A percentile compares a stretch with the other conserved stretches of the same genome.
Conservation (phyloP, 169 alveolate genomes). For the Eimeria sp. region DNA sequence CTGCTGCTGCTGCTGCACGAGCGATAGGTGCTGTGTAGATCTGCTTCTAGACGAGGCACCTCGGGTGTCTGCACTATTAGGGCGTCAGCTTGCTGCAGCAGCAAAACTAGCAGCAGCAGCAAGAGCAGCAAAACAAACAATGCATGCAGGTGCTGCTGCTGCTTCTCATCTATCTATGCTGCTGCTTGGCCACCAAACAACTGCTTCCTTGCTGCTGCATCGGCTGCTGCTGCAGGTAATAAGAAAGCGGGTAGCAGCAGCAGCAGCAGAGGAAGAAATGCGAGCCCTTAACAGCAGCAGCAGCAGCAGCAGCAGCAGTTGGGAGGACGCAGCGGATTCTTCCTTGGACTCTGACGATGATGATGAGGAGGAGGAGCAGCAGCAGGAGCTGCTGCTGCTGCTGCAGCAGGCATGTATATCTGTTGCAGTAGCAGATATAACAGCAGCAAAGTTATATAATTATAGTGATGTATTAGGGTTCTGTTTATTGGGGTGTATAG, state of each 20-base stretch:
- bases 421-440: neutral
- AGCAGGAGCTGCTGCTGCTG: neutral
- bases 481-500: neutral
- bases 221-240: neutral
- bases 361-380: neutral
- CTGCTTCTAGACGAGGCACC: neutral
- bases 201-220: neutral
- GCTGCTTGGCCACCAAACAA: neutral
- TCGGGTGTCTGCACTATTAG: slow-evolving; percentile 1
- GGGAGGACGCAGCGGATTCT: neutral
- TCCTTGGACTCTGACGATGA: no score
- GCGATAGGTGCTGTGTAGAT: neutral
- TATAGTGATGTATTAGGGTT: neutral
- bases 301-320: no score
- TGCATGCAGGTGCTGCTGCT: neutral
- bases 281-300: no score
- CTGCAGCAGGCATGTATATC: slow-evolving; percentile 7
- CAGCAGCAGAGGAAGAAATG: neutral
- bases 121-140: neutral
- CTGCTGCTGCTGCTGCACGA: neutral
- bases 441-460: neutral
- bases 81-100: neutral
- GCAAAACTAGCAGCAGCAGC: neutral
- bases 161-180: neutral
- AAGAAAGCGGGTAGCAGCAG: neutral